Percentiles rank a stretch among this genome's conserved stretches.
Conservation (phyloP, 1,284 basidiomycete genomes). For the Ganoderma lingzhi region DNA sequence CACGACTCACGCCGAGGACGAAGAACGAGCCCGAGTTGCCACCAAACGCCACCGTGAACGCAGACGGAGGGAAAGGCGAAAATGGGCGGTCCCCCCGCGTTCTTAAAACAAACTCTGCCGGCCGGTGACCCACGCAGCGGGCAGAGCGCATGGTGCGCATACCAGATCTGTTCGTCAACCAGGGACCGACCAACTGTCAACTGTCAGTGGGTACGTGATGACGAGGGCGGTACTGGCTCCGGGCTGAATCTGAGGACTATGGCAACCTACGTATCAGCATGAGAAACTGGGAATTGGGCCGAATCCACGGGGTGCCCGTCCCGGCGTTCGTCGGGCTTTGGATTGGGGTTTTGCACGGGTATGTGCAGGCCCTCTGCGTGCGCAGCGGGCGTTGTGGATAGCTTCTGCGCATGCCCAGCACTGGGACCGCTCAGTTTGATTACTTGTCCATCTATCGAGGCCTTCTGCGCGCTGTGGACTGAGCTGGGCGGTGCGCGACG, state of each 20-base stretch:
- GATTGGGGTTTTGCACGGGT: background rate
- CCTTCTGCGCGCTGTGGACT: background rate
- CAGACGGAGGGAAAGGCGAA: constrained; percentile 6
- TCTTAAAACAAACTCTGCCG: constrained; percentile 8
- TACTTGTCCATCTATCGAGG: background rate
- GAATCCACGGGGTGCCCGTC: background rate
- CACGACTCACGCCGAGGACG: constrained; percentile 8
- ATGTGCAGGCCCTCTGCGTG: background rate
- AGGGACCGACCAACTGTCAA: constrained; percentile 16
- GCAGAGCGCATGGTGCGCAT: constrained; percentile 7
- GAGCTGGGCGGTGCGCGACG: background rate
- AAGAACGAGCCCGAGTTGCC: constrained; percentile 9
- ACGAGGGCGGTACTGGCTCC: constrained; percentile 13
- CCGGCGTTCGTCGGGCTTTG: background rate
- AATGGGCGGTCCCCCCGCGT: background rate
- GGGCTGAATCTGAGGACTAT: constrained; percentile 14
- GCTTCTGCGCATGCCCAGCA: background rate
- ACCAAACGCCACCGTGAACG: constrained; percentile 5
- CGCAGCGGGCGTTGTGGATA: background rate
- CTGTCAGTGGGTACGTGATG: constrained; percentile 16
- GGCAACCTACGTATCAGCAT: constrained; percentile 19
- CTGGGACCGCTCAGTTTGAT: too few relatives aligned
- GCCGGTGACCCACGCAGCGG: constrained; percentile 11
- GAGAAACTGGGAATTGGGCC: constrained; percentile 13
- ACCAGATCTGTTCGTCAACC: constrained; percentile 20